Conservation (phyloP, 2,329 filamentous ascomycete genomes). For the Fusarium torulosum region DNA sequence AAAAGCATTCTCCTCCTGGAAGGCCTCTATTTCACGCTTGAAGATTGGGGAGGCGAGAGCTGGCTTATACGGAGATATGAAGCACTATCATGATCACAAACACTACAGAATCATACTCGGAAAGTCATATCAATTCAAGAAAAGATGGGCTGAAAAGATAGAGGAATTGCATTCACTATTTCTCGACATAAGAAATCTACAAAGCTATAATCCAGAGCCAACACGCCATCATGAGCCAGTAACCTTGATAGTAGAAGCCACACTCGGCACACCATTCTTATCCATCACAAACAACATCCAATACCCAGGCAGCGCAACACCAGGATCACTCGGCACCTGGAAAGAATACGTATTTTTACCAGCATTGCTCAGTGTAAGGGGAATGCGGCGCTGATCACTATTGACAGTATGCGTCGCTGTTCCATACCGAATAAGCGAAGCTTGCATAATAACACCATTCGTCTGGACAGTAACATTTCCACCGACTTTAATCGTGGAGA, state of each 20-base stretch:
- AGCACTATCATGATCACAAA: no score
- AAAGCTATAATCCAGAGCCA: neutral
- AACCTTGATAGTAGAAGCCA: slow-evolving; percentile 31
- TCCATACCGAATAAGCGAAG: slow-evolving; percentile 33
- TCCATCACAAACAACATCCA: slow-evolving; percentile 44
- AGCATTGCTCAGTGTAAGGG: neutral
- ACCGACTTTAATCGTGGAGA: slow-evolving; percentile 6
- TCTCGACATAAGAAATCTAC: neutral
- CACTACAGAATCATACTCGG: no score
- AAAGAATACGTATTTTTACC: slow-evolving; percentile 30
- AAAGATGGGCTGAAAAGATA: neutral
- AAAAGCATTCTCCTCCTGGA: no score
- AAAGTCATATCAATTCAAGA: no score
- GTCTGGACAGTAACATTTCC: slow-evolving; percentile 18
- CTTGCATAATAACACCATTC: neutral
- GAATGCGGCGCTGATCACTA: slow-evolving; percentile 35
- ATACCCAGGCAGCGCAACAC: slow-evolving; percentile 37
- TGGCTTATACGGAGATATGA: no score
- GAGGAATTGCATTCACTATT: neutral
- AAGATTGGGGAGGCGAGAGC: no score
- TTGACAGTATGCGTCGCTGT: slow-evolving; percentile 37
- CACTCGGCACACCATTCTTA: slow-evolving; percentile 30
- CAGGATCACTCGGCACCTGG: slow-evolving; percentile 29
- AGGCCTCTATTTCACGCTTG: no score
- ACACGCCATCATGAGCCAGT: neutral